Conservation (phyloP, 176 grass and related monocot species). For the Oryza rufipogon region DNA sequence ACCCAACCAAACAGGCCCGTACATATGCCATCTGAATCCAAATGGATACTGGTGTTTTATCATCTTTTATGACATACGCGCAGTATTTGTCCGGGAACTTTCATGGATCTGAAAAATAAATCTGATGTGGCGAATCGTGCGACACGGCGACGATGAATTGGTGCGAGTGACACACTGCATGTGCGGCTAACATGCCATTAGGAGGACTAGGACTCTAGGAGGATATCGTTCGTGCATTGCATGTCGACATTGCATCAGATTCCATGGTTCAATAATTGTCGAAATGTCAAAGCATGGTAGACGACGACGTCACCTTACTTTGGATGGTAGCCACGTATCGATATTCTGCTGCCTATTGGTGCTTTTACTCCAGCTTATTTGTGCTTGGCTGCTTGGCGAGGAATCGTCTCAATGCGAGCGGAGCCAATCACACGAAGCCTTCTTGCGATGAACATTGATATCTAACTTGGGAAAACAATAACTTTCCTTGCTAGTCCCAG, state of each 20-base stretch:
- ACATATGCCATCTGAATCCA: background rate
- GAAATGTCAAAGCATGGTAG: background rate
- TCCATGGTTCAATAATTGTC: background rate
- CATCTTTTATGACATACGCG: background rate
- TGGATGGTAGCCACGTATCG: background rate
- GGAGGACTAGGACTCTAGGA: background rate
- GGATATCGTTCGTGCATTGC: background rate
- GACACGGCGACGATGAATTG: background rate
- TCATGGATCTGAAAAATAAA: background rate
- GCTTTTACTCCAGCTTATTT: too few relatives aligned
- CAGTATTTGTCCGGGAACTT: background rate
- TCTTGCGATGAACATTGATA: too few relatives aligned
- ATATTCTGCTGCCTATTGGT: background rate
- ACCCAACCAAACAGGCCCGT: too few relatives aligned
- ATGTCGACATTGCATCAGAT: constrained; percentile 23
- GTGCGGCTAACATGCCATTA: background rate
- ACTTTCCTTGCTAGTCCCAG: background rate
- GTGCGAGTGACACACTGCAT: background rate
- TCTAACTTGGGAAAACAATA: too few relatives aligned
- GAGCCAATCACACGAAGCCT: too few relatives aligned
- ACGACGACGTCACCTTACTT: background rate
- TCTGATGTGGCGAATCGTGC: background rate
- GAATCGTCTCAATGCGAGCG: too few relatives aligned
- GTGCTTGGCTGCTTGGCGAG: too few relatives aligned
- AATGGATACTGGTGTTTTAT: background rate